phyloP scores from a whole-genome alignment of 176 grass and related monocot species.

The Oryza glaberrima region DNA sequence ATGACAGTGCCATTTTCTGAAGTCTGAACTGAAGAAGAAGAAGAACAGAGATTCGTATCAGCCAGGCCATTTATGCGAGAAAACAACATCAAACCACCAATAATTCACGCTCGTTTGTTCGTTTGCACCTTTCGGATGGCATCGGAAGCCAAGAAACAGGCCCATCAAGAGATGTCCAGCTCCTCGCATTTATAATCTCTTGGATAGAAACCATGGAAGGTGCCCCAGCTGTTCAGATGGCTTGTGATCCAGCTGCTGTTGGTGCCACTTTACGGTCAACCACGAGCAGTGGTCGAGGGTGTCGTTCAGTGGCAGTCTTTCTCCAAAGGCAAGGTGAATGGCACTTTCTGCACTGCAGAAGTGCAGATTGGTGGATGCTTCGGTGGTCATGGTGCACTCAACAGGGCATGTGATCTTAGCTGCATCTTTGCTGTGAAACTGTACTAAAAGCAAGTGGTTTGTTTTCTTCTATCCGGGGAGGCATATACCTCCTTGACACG shows the following conservation, averaged over 20 bases:
- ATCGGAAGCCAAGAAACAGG: slow-evolving; percentile 10
- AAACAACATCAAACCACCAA: neutral
- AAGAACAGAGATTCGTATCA: neutral
- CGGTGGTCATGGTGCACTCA: slow-evolving; percentile 3
- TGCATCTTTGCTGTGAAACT: neutral
- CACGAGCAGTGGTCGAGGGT: neutral
- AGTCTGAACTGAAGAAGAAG: neutral
- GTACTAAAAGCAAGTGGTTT: slow-evolving; percentile 18
- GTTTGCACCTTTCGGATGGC: slow-evolving; percentile 18
- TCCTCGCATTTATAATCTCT: slow-evolving; percentile 10
- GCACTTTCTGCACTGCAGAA: slow-evolving; percentile 11
- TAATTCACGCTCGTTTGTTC: neutral
- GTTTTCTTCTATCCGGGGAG: no score
- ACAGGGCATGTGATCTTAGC: slow-evolving; percentile 10
- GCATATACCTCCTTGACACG: no score
- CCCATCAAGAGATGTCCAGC: slow-evolving; percentile 1
- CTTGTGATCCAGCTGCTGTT: neutral
- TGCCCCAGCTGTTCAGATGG: neutral
- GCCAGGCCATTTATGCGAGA: neutral
- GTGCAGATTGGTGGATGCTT: neutral
- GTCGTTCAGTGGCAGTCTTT: slow-evolving; percentile 31
- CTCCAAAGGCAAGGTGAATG: slow-evolving; percentile 20
- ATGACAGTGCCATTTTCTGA: neutral
- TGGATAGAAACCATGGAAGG: neutral
- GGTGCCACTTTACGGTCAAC: slow-evolving; percentile 46